These are phyloP conservation scores for Arthrobotrys entomopaga DNA, from an alignment of 2,329 filamentous ascomycete genomes.

Conservation along the genomic window DNA sequence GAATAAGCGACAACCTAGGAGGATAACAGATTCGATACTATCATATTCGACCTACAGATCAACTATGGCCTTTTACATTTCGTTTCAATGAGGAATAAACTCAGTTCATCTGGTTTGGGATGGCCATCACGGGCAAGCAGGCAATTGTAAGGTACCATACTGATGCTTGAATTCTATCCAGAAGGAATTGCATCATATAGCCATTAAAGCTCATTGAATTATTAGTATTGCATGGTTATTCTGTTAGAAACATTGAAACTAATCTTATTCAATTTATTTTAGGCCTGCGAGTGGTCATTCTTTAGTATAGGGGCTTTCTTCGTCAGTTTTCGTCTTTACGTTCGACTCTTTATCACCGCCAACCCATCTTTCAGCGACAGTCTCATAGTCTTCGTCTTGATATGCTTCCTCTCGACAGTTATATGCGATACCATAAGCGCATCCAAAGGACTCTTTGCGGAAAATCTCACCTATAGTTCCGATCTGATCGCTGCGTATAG, in stretches of 20 bases:
- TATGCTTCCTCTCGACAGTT: slow-evolving; percentile 41
- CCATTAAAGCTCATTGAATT: neutral
- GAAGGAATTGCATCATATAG: too few relatives aligned
- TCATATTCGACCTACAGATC: neutral
- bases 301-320: slow-evolving; percentile 41
- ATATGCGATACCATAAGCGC: slow-evolving; percentile 46
- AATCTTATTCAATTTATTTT: neutral
- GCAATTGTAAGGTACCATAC: slow-evolving; percentile 34
- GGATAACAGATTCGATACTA: slow-evolving; percentile 4
- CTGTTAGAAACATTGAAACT: neutral
- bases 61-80: slow-evolving; percentile 1
- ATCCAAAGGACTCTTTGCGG: slow-evolving; percentile 45
- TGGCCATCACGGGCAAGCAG: slow-evolving; percentile 52
- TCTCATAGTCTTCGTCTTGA: slow-evolving; percentile 26
- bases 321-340: slow-evolving; percentile 45
- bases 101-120: slow-evolving; percentile 30
- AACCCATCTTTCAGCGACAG: slow-evolving; percentile 37
- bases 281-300: slow-evolving; percentile 54
- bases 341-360: slow-evolving; percentile 27
- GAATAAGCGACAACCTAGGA: too few relatives aligned
- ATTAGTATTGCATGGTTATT: neutral
- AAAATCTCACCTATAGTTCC: slow-evolving; percentile 51
- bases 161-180: too few relatives aligned
- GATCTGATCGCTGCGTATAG: slow-evolving; percentile 46
- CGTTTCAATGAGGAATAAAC: slow-evolving; percentile 37